phyloP scores from a whole-genome alignment of 2,329 filamentous ascomycete species.

The Aureobasidium sp. region DNA sequence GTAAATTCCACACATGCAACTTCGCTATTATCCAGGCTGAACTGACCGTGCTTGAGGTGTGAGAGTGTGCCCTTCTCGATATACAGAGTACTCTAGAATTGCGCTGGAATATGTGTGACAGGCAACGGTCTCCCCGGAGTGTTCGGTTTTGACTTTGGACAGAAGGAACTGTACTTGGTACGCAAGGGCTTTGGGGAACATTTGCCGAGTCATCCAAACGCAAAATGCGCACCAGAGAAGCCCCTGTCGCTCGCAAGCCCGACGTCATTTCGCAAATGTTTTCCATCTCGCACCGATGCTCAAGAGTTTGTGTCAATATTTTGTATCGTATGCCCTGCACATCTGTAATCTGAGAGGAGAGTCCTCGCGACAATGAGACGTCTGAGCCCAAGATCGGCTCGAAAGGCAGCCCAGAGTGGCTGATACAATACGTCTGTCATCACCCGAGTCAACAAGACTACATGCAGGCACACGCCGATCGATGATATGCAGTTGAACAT shows the following conservation, averaged over 20 bases:
- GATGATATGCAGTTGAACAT: constrained; percentile 7
- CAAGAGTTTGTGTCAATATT: background rate
- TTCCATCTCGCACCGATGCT: constrained; percentile 4
- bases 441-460: background rate
- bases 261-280: constrained; percentile 5
- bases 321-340: background rate
- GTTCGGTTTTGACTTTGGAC: background rate
- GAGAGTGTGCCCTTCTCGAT: background rate
- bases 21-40: background rate
- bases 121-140: background rate
- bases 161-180: background rate
- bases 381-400: background rate
- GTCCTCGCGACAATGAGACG: background rate
- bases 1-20: no score
- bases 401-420: background rate
- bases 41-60: background rate
- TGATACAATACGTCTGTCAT: background rate
- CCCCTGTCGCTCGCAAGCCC: background rate
- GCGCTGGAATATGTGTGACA: background rate
- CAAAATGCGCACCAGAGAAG: background rate
- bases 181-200: background rate
- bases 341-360: background rate
- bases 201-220: background rate
- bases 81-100: background rate
- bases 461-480: constrained; percentile 9